Base-by-base conservation (phyloP, 495 filamentous ascomycete genomes). In the Penicillium tannophilum region DNA sequence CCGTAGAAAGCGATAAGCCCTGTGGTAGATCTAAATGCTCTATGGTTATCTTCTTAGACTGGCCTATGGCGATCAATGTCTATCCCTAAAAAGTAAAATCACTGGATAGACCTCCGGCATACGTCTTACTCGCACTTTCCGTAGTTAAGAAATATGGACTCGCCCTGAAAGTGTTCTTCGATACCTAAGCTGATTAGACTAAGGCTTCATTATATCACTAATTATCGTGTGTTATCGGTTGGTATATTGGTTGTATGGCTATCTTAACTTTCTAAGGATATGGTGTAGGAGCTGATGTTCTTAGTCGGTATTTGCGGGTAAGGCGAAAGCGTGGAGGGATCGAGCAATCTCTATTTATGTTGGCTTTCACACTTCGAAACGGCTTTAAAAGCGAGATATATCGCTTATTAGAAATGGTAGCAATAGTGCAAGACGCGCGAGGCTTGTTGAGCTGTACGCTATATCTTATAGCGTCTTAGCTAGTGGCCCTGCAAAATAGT, bases 401-500 rank as follows among this genome's bases (percentile, higher is more conserved):
- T n/a, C 36, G 36, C 36, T n/a, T 41, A n/a, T n/a, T n/a, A n/a
- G n/a, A n/a, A n/a, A n/a, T n/a, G n/a, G n/a, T n/a, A n/a, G n/a
- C n/a, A n/a, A n/a, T n/a, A n/a, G n/a, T n/a, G n/a, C n/a, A n/a
- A n/a, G n/a, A n/a, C n/a, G n/a, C n/a, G n/a, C n/a, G n/a, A n/a
- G n/a, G n/a, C n/a, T n/a, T n/a, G n/a, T n/a, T n/a, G n/a, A n/a
- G n/a, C n/a, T n/a, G n/a, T n/a, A n/a, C n/a, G n/a, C n/a, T 3
- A 36, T 35, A n/a, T 36, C 30, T 39, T 16, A 10, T 30, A 52
- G 49, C 49, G 31, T 52, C 49, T 39, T 52, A 8, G 24, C 23
- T 48, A 48, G 24, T 30, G 24, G 20, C 45, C 45, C 45, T 48
- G 24, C 45, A 39, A 52, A 30, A 36, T 52, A 20, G 49, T 52